Percentiles rank a stretch among this genome's conserved stretches.
These are phyloP conservation scores for Penicillium fuscoglaucum DNA, from an alignment of 2,329 filamentous ascomycete species.

Conservation along the genomic window DNA sequence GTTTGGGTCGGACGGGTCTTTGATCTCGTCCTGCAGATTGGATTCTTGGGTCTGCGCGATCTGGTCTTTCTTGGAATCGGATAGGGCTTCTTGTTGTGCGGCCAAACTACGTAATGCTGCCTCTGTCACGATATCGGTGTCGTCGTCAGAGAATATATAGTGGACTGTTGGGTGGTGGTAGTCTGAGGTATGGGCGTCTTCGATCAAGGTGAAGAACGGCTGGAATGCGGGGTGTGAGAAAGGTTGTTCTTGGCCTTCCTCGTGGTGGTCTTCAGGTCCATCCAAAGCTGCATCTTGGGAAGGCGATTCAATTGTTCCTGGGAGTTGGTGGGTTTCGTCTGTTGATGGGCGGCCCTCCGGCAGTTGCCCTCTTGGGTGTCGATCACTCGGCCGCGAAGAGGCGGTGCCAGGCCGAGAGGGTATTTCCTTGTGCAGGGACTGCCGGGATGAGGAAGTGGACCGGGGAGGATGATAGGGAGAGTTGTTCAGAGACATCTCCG, in stretches of 20 bases:
- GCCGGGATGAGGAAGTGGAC: conserved; percentile 34
- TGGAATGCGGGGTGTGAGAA: conserved; percentile 57
- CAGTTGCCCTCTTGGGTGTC: conserved; percentile 5
- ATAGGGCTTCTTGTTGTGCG: conserved; percentile 38
- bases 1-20: conserved; percentile 15
- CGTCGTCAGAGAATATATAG: conserved; percentile 93
- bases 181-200: conserved; percentile 70
- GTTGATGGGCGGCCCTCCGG: conserved; percentile 9
- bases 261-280: conserved; percentile 2
- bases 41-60: conserved; percentile 10
- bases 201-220: conserved; percentile 82
- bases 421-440: conserved; percentile 22
- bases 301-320: conserved; percentile 1
- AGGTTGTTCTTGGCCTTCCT: conserved; percentile 21
- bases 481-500: conserved; percentile 39
- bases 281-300: conserved; percentile 12
- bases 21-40: conserved; percentile 19
- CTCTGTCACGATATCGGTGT: conserved; percentile 71
- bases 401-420: conserved; percentile 13
- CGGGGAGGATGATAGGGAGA: conserved; percentile 16
- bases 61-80: conserved; percentile 27
- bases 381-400: conserved; percentile 19
- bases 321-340: conserved; percentile 8
- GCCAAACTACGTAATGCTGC: conserved; percentile 60
- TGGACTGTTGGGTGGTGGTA: conserved; percentile 83